Conservation (phyloP, 140 eudicot genomes). For the Anethum foeniculum region DNA sequence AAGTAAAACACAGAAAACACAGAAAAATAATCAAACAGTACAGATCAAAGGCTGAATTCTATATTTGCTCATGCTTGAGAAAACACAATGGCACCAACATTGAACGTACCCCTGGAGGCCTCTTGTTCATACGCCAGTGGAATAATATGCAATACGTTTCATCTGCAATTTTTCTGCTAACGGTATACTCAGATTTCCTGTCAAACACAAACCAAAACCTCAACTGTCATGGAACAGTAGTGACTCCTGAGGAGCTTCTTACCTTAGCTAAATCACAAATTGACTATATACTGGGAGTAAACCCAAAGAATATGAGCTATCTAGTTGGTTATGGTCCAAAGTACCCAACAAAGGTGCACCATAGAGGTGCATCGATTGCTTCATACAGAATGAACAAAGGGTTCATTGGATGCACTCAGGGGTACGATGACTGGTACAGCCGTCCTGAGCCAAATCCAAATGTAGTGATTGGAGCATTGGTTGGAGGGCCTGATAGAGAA, state of each 20-base stretch:
- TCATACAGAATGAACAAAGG: conserved; percentile 1
- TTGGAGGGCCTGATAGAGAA: conserved; percentile 5
- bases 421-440: conserved; percentile 8
- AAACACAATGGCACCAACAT: background rate
- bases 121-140: conserved; percentile 2
- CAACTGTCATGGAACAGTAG: background rate
- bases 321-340: background rate
- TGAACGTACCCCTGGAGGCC: conserved; percentile 9
- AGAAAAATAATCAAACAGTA: background rate
- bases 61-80: background rate
- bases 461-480: conserved; percentile 5
- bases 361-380: conserved; percentile 2
- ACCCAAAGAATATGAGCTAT: background rate
- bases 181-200: conserved; percentile 5
- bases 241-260: conserved; percentile 1
- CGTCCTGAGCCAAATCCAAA: background rate
- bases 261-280: background rate
- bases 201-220: conserved; percentile 6
- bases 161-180: background rate
- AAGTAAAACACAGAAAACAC: background rate
- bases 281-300: conserved; percentile 1
- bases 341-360: background rate
- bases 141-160: conserved; percentile 1
- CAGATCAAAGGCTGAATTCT: conserved; percentile 4
- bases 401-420: conserved; percentile 4